phyloP scores from a whole-genome alignment of 257 asterid genomes.

The Fraxinus quadrangulata region DNA sequence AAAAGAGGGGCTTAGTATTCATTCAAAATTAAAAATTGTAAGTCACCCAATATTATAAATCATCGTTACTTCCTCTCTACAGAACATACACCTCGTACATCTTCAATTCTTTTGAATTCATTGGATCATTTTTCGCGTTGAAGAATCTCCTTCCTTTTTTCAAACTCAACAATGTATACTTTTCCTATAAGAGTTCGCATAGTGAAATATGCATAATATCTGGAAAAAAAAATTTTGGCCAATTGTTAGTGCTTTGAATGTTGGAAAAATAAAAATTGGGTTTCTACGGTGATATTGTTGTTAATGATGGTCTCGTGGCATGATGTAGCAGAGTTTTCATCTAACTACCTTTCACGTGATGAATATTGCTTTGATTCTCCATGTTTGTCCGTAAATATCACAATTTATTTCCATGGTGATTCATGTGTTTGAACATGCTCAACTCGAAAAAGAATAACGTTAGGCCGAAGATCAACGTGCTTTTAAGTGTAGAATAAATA shows the following conservation, averaged over 20 bases:
- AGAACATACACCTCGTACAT: too few species aligned
- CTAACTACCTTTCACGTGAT: slow-evolving; percentile 26
- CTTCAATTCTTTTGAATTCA: too few species aligned
- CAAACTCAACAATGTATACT: too few species aligned
- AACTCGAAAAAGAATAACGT: background rate
- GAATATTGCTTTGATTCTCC: slow-evolving; percentile 18
- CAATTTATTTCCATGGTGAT: background rate
- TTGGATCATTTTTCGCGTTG: too few species aligned
- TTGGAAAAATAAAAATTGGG: background rate
- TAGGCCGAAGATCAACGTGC: background rate
- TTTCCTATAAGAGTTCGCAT: too few species aligned
- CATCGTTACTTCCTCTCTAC: too few species aligned
- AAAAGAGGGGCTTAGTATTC: too few species aligned
- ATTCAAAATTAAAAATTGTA: too few species aligned
- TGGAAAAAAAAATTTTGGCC: background rate
- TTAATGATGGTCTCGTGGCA: slow-evolving; percentile 20
- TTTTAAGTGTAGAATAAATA: background rate
- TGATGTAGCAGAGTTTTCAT: slow-evolving; percentile 14
- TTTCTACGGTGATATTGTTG: background rate
- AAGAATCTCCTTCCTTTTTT: too few species aligned
- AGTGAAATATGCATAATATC: background rate
- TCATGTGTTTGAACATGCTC: background rate
- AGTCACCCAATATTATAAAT: too few species aligned
- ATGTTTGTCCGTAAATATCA: slow-evolving; percentile 26
- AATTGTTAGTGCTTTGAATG: background rate